Evolutionary conservation across 2,329 filamentous ascomycete species (phyloP).

Genomic region (Neonectria coccinea): DNA sequence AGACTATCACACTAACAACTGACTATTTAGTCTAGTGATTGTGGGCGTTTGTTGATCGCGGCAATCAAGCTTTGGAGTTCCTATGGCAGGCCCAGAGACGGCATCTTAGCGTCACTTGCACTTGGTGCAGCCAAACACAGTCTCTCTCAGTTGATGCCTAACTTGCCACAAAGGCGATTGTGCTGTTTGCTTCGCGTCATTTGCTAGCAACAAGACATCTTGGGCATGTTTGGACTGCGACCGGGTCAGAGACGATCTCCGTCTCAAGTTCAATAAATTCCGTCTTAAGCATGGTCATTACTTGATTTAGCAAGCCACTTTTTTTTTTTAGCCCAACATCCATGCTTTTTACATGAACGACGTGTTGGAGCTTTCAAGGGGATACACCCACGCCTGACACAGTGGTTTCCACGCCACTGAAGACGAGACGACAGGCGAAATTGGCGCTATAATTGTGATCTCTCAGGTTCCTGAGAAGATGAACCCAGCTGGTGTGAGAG

Average conservation of each 20-base stretch:
- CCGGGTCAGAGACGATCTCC: constrained; percentile 1
- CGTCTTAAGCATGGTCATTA: constrained; percentile 8
- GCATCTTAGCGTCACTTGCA: background rate
- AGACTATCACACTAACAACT: constrained; percentile 2
- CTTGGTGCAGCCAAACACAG: constrained; percentile 14
- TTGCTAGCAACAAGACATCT: background rate
- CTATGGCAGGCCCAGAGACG: constrained; percentile 5
- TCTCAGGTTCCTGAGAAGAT: constrained; percentile 31
- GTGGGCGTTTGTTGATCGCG: background rate
- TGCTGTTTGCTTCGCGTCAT: background rate
- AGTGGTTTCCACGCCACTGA: constrained; percentile 22
- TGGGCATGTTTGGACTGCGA: constrained; percentile 3
- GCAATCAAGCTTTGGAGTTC: constrained; percentile 11
- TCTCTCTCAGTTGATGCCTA: constrained; percentile 2
- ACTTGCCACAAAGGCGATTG: too few relatives aligned
- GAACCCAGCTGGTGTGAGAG: constrained; percentile 21
- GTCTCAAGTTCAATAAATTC: constrained; percentile 4
- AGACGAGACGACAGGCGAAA: constrained; percentile 22
- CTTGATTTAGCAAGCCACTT: constrained; percentile 15
- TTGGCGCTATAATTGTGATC: constrained; percentile 28
- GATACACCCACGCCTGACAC: constrained; percentile 18
- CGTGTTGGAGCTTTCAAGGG: constrained; percentile 16
- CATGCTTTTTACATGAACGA: constrained; percentile 3
- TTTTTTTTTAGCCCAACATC: constrained; percentile 2
- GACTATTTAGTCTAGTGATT: constrained; percentile 13